Evolutionary conservation across 2,329 filamentous ascomycete species (phyloP).

Genomic region (Botryotinia narcissicola): DNA sequence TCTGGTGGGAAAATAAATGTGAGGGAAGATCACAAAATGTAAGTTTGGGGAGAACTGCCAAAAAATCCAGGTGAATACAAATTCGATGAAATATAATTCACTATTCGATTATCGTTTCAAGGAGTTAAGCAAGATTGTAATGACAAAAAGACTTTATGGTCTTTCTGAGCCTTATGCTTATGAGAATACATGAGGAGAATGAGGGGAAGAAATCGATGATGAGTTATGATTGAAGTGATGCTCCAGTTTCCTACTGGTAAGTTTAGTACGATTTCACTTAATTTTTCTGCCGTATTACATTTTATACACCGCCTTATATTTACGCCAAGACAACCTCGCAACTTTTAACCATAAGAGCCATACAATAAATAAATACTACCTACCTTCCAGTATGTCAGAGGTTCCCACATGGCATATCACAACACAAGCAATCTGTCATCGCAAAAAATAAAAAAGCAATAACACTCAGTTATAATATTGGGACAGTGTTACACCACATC

Average conservation of each 20-base stretch:
- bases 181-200: slow-evolving; percentile 19
- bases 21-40: slow-evolving; percentile 12
- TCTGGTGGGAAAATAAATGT: slow-evolving; percentile 19
- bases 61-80: slow-evolving; percentile 1
- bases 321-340: not conserved
- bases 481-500: not conserved
- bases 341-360: not conserved
- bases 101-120: slow-evolving; percentile 10
- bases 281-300: not conserved
- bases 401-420: no score
- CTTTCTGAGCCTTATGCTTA: slow-evolving; percentile 16
- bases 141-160: slow-evolving; percentile 15
- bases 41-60: not conserved
- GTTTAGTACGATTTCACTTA: not conserved
- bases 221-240: slow-evolving; percentile 12
- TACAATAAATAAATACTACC: not conserved
- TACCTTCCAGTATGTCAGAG: not conserved
- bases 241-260: not conserved
- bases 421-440: not conserved
- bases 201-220: not conserved
- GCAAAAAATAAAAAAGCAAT: not conserved
- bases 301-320: not conserved
- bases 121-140: slow-evolving; percentile 21
- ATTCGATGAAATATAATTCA: slow-evolving; percentile 10
- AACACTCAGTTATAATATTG: not conserved